Base-by-base conservation (phyloP, 352 stramenopile genomes). In the Peronospora belbahrii region DNA sequence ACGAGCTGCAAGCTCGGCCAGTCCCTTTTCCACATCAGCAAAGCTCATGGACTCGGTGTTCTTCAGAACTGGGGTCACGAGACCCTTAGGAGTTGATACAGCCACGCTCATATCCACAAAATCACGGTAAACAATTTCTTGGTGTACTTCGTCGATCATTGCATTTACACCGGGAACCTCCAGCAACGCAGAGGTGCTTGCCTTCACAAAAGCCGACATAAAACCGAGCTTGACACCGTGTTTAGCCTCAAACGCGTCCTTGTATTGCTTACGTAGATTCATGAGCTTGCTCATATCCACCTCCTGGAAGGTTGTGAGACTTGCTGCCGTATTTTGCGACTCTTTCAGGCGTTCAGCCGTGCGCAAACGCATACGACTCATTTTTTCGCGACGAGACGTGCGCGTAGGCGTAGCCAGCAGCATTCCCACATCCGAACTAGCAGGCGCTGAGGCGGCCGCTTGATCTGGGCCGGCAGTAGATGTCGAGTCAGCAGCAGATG, bases 301-400 rank as follows among this genome's bases (percentile, higher is more conserved):
- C 57, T 99, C 96, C 70, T 99, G 95, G 82, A 99, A 99, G 45
- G 96, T 99, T 25, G 96, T 99, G 5, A 99, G 74, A 68, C 97
- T 98, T 25, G 96, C 96, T 13, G 90, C 88, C 19, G 90, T 98
- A 74, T 98, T 98, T 77, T 99, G 96, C 40, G 94, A 96, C 57
- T 98, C 95, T 70, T 98, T 98, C 23, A 99, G 78, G 22, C 96
- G 85, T 48, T 96, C 73, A 15, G 96, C 96, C 44, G 98, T 98
- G 41, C 94, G 92, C 62, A 97, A 74, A 42, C 96, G 90, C 95
- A 99, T 99, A 45, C 95, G 90, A 58, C 83, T 98, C 94, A 99
- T 98, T 83, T 99, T 99, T 32, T 98, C 95, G n/a, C 75, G 73
- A 58, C 67, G 76, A 59, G 64, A 68, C 4, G 49, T 55, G 39